Evolutionary conservation across 257 asterid species (phyloP), one percentile per base, ranked within the genome.

Genomic region (Lantana camara): DNA sequence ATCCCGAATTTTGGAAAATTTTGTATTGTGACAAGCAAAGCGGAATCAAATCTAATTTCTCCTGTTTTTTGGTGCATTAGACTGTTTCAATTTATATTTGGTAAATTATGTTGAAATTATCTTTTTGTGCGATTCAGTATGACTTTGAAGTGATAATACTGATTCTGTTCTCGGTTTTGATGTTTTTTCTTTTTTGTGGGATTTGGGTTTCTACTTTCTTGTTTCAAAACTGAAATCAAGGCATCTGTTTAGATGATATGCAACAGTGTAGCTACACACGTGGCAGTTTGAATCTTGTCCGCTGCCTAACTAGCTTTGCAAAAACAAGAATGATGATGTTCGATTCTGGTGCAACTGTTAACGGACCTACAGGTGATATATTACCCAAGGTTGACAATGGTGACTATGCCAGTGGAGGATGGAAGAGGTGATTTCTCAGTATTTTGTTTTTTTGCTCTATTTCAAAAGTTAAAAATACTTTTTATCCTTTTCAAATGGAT

Each of bases 371-470:
- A 27, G 57, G 59, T 60, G 77, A 78, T 67, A 45, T 57, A 46
- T 69, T 68, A 41, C 75, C 61, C 2, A 76, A 76, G 81, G 89
- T 80, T 46, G 89, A 74, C 10, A 74, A 72, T 16, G 68, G 82
- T 44, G 79, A 80, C 57, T 80, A 69, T 66, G 87, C 79, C 19
- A 80, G 84, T 20, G 93, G 93, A 67, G 85, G 84, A 66, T 85
- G 85, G 87, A 82, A 82, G 74, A 85, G 93, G 93, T 80, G 83
- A 78, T 67, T 62, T 75, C 57, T n/a, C 32, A 63, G 49, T 56
- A 38, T 46, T 53, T 40, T 44, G 9, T 13, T 14, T 44, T 42
- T 44, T 15, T 57, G 15, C 41, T 58, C 3, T 44, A 12, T 24
- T 37, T 21, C 13, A 27, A 50, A 9, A 11, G 1, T 41, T 1